Conservation (phyloP, 257 asterid genomes). For the Solanum neorickii region DNA sequence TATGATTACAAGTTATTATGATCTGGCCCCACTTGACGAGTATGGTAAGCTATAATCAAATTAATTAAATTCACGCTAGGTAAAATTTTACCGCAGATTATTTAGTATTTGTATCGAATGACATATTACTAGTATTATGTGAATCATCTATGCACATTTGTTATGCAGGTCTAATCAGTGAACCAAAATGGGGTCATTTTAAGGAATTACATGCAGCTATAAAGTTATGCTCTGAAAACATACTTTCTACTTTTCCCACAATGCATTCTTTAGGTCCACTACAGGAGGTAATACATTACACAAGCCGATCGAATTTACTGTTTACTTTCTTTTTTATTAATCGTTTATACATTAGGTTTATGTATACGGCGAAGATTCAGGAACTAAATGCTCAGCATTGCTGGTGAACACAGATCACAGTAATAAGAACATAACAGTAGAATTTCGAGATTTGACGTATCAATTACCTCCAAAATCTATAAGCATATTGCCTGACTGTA, state of each 20-base stretch:
- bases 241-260: constrained; percentile 36
- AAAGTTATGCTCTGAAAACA: constrained; percentile 31
- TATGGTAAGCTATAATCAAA: constrained; percentile 37
- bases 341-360: constrained; percentile 26
- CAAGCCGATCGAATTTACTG: neutral
- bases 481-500: constrained; percentile 84
- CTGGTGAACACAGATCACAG: constrained; percentile 40
- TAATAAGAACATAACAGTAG: constrained; percentile 12
- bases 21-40: constrained; percentile 73
- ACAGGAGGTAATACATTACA: constrained; percentile 42
- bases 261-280: constrained; percentile 32
- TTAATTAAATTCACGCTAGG: neutral
- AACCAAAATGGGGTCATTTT: constrained; percentile 83
- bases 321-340: neutral
- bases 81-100: neutral
- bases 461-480: constrained; percentile 58
- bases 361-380: constrained; percentile 25
- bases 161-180: constrained; percentile 52
- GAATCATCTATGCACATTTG: neutral
- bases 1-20: constrained; percentile 51
- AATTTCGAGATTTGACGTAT: constrained; percentile 31
- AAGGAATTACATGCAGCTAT: constrained; percentile 60
- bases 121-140: neutral
- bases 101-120: neutral
- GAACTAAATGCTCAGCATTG: constrained; percentile 59